Evolutionary conservation across 176 grass and related monocot genomes (phyloP).

Genomic region (Oryza punctata): DNA sequence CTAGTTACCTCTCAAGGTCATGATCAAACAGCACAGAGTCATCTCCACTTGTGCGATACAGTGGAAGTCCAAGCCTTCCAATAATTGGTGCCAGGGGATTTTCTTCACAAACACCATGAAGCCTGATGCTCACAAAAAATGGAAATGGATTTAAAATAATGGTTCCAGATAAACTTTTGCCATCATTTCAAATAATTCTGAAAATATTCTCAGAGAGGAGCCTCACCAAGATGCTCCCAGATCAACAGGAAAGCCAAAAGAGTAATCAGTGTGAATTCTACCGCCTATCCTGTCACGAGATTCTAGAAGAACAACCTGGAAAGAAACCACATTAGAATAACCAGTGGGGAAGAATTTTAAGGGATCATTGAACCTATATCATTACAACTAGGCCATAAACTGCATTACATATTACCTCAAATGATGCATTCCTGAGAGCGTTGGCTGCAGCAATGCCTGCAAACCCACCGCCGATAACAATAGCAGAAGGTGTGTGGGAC

Average conservation of each 20-base stretch:
- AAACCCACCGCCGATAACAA: slow-evolving; percentile 98
- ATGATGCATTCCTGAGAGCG: slow-evolving; percentile 85
- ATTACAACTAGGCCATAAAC: background rate
- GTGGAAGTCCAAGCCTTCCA: slow-evolving; percentile 83
- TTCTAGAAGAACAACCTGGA: slow-evolving; percentile 89
- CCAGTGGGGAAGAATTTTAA: background rate
- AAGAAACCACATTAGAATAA: slow-evolving; percentile 29
- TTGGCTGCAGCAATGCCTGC: slow-evolving; percentile 93
- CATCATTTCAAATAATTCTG: background rate
- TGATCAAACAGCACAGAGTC: slow-evolving; percentile 97
- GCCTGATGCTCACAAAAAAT: slow-evolving; percentile 54
- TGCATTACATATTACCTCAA: slow-evolving; percentile 57
- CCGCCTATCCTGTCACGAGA: slow-evolving; percentile 97
- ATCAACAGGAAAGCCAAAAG: slow-evolving; percentile 96
- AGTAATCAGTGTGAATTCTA: slow-evolving; percentile 89
- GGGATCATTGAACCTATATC: slow-evolving; percentile 9
- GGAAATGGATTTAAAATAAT: background rate
- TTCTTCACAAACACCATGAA: slow-evolving; percentile 97
- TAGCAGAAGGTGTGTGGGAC: slow-evolving; percentile 68
- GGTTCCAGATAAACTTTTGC: background rate
- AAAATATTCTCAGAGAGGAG: slow-evolving; percentile 16
- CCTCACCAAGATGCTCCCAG: slow-evolving; percentile 95
- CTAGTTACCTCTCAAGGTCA: slow-evolving; percentile 85
- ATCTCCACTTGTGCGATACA: slow-evolving; percentile 94
- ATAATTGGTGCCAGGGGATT: slow-evolving; percentile 95